phyloP scores from a whole-genome alignment of 345 rosid genomes.

The Citrus australasica region DNA sequence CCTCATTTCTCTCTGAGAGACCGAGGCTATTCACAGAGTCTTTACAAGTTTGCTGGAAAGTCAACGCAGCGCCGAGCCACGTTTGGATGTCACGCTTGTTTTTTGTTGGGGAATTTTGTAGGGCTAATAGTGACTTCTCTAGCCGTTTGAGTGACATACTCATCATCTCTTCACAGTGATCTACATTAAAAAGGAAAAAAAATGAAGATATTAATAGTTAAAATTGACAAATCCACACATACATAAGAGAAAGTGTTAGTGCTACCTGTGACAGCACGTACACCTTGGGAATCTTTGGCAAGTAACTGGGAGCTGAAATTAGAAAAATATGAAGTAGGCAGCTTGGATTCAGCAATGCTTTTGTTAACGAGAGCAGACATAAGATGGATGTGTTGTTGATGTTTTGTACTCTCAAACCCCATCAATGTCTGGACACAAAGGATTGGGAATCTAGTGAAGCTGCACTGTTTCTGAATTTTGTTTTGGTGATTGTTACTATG shows the following conservation, averaged over 20 bases:
- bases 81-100: conserved; percentile 60
- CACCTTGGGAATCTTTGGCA: conserved; percentile 20
- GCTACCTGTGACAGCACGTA: conserved; percentile 39
- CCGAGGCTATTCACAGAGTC: conserved; percentile 35
- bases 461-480: conserved; percentile 39
- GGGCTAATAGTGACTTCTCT: conserved; percentile 44
- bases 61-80: conserved; percentile 76
- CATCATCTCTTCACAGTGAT: conserved; percentile 45
- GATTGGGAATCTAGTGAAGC: conserved; percentile 45
- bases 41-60: conserved; percentile 73
- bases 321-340: conserved; percentile 32
- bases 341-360: conserved; percentile 46
- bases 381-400: conserved; percentile 21
- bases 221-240: background rate
- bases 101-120: conserved; percentile 27
- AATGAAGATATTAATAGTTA: background rate
- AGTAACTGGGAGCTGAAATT: conserved; percentile 18
- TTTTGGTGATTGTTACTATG: conserved; percentile 20
- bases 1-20: background rate
- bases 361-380: conserved; percentile 55
- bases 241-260: background rate
- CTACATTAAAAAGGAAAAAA: conserved; percentile 26
- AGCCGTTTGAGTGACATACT: conserved; percentile 56
- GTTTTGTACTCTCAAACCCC: conserved; percentile 18
- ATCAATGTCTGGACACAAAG: conserved; percentile 53